These are phyloP conservation scores for Fusarium sp. DNA, from an alignment of 2,329 filamentous ascomycete genomes.

Conservation along the genomic window DNA sequence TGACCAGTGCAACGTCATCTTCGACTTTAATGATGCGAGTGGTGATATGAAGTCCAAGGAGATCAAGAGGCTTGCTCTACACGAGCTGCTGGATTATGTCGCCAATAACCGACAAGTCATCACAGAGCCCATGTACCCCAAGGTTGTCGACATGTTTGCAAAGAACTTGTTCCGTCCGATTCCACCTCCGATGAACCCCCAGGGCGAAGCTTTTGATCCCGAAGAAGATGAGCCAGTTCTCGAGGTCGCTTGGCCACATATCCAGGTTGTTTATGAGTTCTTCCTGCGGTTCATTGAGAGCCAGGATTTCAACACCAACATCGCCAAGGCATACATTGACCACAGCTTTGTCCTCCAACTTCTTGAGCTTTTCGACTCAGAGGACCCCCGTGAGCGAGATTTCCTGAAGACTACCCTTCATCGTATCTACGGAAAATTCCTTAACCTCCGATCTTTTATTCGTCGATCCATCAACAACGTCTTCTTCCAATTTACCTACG, in stretches of 20 bases:
- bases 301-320: slow-evolving; percentile 99
- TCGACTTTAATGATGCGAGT: slow-evolving; percentile 98
- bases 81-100: slow-evolving; percentile 97
- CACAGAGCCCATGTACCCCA: slow-evolving; percentile 98
- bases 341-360: slow-evolving; percentile 97
- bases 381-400: slow-evolving; percentile 95
- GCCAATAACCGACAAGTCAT: slow-evolving; percentile 99
- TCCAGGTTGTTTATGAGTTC: slow-evolving; percentile 99
- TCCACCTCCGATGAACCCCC: slow-evolving; percentile 95
- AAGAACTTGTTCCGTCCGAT: slow-evolving; percentile 99
- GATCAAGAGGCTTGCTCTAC: slow-evolving; percentile 95
- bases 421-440: slow-evolving; percentile 98
- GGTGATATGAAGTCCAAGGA: slow-evolving; percentile 99
- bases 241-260: slow-evolving; percentile 98
- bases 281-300: slow-evolving; percentile 99
- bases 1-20: slow-evolving; percentile 99
- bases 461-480: slow-evolving; percentile 99
- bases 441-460: slow-evolving; percentile 97
- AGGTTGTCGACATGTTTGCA: slow-evolving; percentile 98
- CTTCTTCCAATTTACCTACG: slow-evolving; percentile 99
- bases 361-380: slow-evolving; percentile 97
- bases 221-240: slow-evolving; percentile 98
- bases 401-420: slow-evolving; percentile 98
- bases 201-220: slow-evolving; percentile 97
- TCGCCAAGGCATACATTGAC: slow-evolving; percentile 98